Percentiles rank a stretch among this genome's conserved stretches.
Conservation (phyloP, 2,329 filamentous ascomycete species). For the Plenodomus tracheiphilus region DNA sequence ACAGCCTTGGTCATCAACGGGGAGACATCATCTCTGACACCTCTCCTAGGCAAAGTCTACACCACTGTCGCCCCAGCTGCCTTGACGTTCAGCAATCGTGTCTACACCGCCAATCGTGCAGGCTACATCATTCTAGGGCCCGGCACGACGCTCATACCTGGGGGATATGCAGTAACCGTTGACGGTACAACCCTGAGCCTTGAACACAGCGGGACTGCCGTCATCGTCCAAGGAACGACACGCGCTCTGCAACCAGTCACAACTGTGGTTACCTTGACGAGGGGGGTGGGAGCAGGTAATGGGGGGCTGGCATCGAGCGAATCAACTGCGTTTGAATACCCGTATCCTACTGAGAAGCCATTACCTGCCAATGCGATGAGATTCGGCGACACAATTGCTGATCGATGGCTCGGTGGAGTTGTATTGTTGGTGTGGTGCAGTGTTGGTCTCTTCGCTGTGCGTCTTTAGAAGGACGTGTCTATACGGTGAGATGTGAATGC, state of each 20-base stretch:
- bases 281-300: constrained; percentile 1
- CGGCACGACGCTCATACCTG: constrained; percentile 42
- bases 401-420: constrained; percentile 15
- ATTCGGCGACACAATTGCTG: background rate
- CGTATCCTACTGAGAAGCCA: constrained; percentile 10
- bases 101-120: constrained; percentile 49
- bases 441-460: constrained; percentile 19
- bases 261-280: constrained; percentile 24
- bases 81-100: constrained; percentile 41
- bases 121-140: constrained; percentile 48
- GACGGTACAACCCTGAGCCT: constrained; percentile 40
- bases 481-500: background rate
- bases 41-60: constrained; percentile 21
- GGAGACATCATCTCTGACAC: constrained; percentile 22
- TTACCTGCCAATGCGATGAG: constrained; percentile 4
- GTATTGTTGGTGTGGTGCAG: constrained; percentile 15
- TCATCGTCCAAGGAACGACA: constrained; percentile 30
- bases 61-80: constrained; percentile 31
- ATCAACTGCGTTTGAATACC: background rate
- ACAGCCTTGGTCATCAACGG: constrained; percentile 44
- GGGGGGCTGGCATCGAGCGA: constrained; percentile 3
- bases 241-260: constrained; percentile 24
- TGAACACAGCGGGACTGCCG: constrained; percentile 28
- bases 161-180: constrained; percentile 41
- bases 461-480: constrained; percentile 9